Evolutionary conservation across 2,329 filamentous ascomycete species (phyloP).

Genomic region (Sarocladiaceae sp.): DNA sequence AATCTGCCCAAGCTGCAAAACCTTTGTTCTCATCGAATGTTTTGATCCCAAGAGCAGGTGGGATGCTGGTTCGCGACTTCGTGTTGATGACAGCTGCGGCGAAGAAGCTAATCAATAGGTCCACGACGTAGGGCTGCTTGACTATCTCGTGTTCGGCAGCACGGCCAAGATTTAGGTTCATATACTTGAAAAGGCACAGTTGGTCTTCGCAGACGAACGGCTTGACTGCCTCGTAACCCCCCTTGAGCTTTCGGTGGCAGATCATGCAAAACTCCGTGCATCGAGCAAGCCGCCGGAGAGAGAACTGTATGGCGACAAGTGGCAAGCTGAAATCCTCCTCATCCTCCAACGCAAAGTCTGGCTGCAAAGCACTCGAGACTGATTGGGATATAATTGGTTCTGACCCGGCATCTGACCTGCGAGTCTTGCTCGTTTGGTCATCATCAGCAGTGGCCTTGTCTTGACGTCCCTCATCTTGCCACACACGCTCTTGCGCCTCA

Average conservation of each 20-base stretch:
- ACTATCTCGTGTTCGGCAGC: constrained; percentile 82
- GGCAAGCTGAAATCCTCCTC: constrained; percentile 43
- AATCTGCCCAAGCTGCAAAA: not conserved
- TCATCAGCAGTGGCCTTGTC: not conserved
- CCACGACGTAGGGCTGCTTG: constrained; percentile 75
- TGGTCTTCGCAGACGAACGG: constrained; percentile 73
- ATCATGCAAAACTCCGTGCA: constrained; percentile 87
- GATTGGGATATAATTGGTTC: not conserved
- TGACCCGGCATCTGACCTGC: constrained; percentile 10
- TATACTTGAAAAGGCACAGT: constrained; percentile 84
- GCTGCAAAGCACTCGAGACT: constrained; percentile 13
- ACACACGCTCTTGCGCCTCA: constrained; percentile 17
- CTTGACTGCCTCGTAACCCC: constrained; percentile 65
- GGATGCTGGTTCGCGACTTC: constrained; percentile 38
- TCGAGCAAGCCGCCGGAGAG: constrained; percentile 69
- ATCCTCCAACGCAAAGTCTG: constrained; percentile 26
- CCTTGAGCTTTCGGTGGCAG: constrained; percentile 66
- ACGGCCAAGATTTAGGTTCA: constrained; percentile 78
- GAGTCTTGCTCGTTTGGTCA: not conserved
- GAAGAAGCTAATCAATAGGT: constrained; percentile 79
- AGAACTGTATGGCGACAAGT: constrained; percentile 66
- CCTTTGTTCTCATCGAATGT: constrained; percentile 11
- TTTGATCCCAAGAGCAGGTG: too few relatives aligned
- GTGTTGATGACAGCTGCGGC: constrained; percentile 55
- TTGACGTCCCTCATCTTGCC: not conserved